Percentiles rank a stretch among this genome's conserved stretches.
phyloP scores from a whole-genome alignment of 306 rosid genomes.

The Sphenostylis stenocarpa region DNA sequence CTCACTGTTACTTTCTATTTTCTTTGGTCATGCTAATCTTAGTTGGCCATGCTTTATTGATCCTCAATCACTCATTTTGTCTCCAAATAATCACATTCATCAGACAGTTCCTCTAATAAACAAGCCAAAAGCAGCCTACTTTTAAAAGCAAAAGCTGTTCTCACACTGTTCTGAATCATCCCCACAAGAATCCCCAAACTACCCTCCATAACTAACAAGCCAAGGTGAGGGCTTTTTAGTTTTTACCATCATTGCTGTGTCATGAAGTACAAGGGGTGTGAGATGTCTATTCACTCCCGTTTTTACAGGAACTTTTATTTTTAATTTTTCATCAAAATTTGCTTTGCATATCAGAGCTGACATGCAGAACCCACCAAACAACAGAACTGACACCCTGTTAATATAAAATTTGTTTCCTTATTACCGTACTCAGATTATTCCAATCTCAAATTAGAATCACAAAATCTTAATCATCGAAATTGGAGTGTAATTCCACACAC shows the following conservation, averaged over 20 bases:
- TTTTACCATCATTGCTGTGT: conserved; percentile 32
- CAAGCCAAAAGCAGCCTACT: conserved; percentile 58
- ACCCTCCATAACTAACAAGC: conserved; percentile 12
- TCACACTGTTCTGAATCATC: conserved; percentile 32
- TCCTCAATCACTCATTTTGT: conserved; percentile 54
- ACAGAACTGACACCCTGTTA: neutral
- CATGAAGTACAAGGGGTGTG: conserved; percentile 29
- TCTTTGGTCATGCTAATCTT: conserved; percentile 28
- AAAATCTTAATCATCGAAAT: conserved; percentile 13
- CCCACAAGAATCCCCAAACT: conserved; percentile 13
- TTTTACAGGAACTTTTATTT: neutral
- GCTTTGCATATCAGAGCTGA: neutral
- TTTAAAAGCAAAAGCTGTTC: conserved; percentile 62
- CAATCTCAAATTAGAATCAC: conserved; percentile 6
- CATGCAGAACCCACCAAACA: conserved; percentile 19
- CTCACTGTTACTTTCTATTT: conserved; percentile 9
- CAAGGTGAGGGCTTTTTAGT: conserved; percentile 26
- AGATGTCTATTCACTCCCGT: conserved; percentile 38
- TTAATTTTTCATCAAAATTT: conserved; percentile 2
- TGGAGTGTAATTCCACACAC: neutral
- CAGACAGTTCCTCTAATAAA: conserved; percentile 47
- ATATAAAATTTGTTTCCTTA: neutral
- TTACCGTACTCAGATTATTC: neutral
- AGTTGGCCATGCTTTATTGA: conserved; percentile 58
- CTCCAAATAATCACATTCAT: conserved; percentile 50